phyloP scores from a whole-genome alignment of 306 rosid species.

The Ceratonia siliqua region DNA sequence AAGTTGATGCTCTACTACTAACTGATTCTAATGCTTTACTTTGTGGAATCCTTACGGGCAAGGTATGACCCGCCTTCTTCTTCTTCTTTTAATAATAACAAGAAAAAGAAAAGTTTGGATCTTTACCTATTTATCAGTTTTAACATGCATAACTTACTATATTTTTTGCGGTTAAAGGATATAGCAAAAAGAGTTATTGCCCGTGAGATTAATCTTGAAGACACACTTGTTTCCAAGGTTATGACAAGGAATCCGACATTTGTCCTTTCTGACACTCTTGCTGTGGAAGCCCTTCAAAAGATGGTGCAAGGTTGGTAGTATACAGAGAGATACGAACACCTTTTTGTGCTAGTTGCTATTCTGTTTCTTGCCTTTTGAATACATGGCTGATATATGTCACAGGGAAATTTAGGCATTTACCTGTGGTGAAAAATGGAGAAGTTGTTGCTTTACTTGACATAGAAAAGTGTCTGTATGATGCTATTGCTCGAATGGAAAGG shows the following conservation, averaged over 20 bases:
- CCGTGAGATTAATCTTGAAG: conserved; percentile 69
- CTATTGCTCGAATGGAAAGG: conserved; percentile 96
- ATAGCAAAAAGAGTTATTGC: conserved; percentile 86
- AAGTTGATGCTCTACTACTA: conserved; percentile 82
- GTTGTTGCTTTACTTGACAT: conserved; percentile 96
- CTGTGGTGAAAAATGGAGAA: conserved; percentile 98
- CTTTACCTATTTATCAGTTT: conserved; percentile 6
- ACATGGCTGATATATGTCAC: conserved; percentile 35
- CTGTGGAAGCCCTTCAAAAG: conserved; percentile 99
- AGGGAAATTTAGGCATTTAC: conserved; percentile 97
- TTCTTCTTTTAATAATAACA: neutral
- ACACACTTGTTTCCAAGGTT: conserved; percentile 84
- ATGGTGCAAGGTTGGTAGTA: conserved; percentile 90
- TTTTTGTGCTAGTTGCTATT: conserved; percentile 8
- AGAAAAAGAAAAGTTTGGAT: neutral
- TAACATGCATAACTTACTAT: conserved; percentile 9
- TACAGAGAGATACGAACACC: neutral
- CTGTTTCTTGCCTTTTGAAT: conserved; percentile 19
- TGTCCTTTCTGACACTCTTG: conserved; percentile 92
- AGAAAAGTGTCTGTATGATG: conserved; percentile 95
- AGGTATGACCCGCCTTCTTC: conserved; percentile 49
- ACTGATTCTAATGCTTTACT: conserved; percentile 95
- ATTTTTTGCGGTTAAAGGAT: conserved; percentile 59
- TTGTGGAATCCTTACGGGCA: conserved; percentile 97
- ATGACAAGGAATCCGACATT: conserved; percentile 93